Conservation (phyloP, 495 filamentous ascomycete genomes). For the Penicillium cinerascens region DNA sequence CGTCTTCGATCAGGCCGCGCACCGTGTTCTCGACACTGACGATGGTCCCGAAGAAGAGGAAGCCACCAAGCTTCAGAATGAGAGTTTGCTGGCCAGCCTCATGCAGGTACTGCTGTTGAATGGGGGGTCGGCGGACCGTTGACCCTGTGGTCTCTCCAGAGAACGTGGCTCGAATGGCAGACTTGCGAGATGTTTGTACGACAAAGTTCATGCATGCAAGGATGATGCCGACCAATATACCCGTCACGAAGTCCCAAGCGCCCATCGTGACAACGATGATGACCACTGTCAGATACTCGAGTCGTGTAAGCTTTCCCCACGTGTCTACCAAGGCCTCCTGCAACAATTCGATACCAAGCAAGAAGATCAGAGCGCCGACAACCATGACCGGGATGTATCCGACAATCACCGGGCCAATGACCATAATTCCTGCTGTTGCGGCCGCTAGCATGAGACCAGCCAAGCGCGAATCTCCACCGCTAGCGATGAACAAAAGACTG, state of each 20-base stretch:
- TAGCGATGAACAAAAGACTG: conserved; percentile 88
- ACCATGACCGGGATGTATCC: conserved; percentile 96
- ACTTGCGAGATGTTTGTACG: conserved; percentile 83
- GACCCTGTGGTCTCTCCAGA: conserved; percentile 84
- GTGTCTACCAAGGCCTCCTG: conserved; percentile 84
- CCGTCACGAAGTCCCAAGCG: conserved; percentile 89
- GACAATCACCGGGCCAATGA: conserved; percentile 80
- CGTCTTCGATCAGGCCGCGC: conserved; percentile 73
- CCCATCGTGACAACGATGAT: conserved; percentile 97
- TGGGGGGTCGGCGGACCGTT: conserved; percentile 84
- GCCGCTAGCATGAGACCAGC: conserved; percentile 83
- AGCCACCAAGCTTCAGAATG: conserved; percentile 86
- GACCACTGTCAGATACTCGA: conserved; percentile 89
- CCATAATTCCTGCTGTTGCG: conserved; percentile 74
- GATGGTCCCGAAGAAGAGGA: conserved; percentile 95
- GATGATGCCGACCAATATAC: conserved; percentile 87
- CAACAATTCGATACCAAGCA: conserved; percentile 86
- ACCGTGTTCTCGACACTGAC: conserved; percentile 88
- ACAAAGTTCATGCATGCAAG: conserved; percentile 88
- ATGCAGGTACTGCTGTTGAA: conserved; percentile 80
- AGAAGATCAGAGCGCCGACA: conserved; percentile 89
- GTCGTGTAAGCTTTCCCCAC: conserved; percentile 74
- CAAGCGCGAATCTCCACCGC: conserved; percentile 79
- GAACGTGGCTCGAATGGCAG: conserved; percentile 81
- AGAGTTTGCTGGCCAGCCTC: conserved; percentile 83